Percentiles rank a stretch among this genome's conserved stretches.
Conservation (phyloP, 164 flowering plant genomes). For the Tetrastigma voinierianum region DNA sequence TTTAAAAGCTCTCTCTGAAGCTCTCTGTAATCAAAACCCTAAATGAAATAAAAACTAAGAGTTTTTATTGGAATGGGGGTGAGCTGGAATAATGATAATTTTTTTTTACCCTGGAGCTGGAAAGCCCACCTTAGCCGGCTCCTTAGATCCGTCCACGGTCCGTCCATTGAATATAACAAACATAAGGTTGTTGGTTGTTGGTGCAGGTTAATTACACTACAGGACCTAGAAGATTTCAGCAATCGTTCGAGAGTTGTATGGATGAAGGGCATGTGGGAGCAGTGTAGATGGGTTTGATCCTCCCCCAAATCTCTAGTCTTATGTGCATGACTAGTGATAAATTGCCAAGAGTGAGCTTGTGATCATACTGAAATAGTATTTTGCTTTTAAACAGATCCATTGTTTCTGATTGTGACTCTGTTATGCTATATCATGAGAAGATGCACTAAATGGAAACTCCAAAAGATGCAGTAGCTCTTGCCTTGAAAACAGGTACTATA, state of each 20-base stretch:
- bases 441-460: slow-evolving; percentile 50
- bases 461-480: too few relatives aligned
- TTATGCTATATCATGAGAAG: slow-evolving; percentile 33
- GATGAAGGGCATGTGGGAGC: slow-evolving; percentile 53
- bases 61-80: too few relatives aligned
- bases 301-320: background rate
- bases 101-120: too few relatives aligned
- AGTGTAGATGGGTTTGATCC: slow-evolving; percentile 66
- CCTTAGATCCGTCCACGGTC: too few relatives aligned
- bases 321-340: too few relatives aligned
- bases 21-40: too few relatives aligned
- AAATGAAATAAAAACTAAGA: too few relatives aligned
- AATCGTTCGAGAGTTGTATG: slow-evolving; percentile 68
- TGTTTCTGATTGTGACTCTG: slow-evolving; percentile 73
- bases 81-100: too few relatives aligned
- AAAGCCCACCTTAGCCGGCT: too few relatives aligned
- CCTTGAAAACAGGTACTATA: too few relatives aligned
- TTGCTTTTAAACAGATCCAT: slow-evolving; percentile 49
- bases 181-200: background rate
- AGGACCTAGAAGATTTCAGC: slow-evolving; percentile 60
- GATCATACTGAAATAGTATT: background rate
- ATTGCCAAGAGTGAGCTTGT: too few relatives aligned
- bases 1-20: too few relatives aligned
- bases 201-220: slow-evolving; percentile 74
- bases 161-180: background rate